A percentile compares a stretch with the other conserved stretches of the same genome.
Conservation (phyloP, 2,329 filamentous ascomycete genomes). For the Shiraia sp. region DNA sequence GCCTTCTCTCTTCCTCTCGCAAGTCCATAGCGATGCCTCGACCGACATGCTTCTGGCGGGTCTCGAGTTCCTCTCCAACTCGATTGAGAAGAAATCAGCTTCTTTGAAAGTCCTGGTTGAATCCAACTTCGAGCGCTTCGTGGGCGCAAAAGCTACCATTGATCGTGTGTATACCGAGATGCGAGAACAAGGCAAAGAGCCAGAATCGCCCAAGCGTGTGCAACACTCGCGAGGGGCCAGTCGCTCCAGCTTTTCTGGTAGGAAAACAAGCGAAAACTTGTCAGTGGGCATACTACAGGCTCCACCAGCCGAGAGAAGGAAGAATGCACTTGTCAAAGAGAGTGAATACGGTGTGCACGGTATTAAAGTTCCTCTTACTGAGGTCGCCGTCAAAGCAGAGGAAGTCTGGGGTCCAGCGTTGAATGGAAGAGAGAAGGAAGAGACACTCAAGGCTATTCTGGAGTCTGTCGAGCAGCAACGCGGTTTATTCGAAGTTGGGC, state of each 20-base stretch:
- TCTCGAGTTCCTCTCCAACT: conserved; percentile 81
- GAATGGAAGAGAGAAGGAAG: conserved; percentile 88
- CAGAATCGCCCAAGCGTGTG: conserved; percentile 36
- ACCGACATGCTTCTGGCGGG: conserved; percentile 80
- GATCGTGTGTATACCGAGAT: conserved; percentile 99
- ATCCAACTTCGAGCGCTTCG: conserved; percentile 97
- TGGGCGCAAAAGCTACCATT: conserved; percentile 94
- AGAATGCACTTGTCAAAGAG: conserved; percentile 90
- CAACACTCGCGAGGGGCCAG: conserved; percentile 70
- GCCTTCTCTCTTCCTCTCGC: conserved; percentile 85
- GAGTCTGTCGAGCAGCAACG: conserved; percentile 77
- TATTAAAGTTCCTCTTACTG: conserved; percentile 84
- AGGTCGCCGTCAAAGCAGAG: conserved; percentile 91
- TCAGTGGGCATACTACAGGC: conserved; percentile 33
- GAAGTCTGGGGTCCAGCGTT: conserved; percentile 97
- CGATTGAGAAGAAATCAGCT: conserved; percentile 96
- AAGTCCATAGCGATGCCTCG: conserved; percentile 84
- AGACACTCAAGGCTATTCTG: conserved; percentile 78
- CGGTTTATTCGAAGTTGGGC: conserved; percentile 79
- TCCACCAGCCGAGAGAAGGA: conserved; percentile 64
- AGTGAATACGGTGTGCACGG: conserved; percentile 57
- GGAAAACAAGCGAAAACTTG: conserved; percentile 50
- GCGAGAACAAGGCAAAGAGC: conserved; percentile 68
- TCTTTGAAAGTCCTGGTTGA: conserved; percentile 96
- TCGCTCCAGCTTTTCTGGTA: conserved; percentile 58